These are phyloP conservation scores for Phialophora tarda DNA, from an alignment of 2,329 filamentous ascomycete species.

Conservation along the genomic window DNA sequence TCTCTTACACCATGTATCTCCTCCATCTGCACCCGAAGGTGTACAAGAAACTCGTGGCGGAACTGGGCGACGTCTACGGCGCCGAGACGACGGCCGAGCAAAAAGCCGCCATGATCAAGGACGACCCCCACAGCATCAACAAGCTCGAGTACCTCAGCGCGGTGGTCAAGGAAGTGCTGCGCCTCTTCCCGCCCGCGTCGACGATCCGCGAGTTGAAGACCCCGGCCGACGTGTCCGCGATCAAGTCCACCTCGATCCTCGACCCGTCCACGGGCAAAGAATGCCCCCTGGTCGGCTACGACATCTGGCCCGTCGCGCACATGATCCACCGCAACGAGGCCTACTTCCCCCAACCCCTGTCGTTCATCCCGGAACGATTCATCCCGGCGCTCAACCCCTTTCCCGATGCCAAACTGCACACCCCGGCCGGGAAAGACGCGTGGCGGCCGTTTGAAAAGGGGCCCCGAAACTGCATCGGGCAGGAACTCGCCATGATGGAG, in stretches of 20 bases:
- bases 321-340: conserved; percentile 48
- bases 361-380: conserved; percentile 59
- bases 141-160: conserved; percentile 59
- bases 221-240: conserved; percentile 8
- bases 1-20: conserved; percentile 48
- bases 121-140: conserved; percentile 56
- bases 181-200: conserved; percentile 54
- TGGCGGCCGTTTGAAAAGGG: conserved; percentile 64
- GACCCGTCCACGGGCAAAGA: conserved; percentile 32
- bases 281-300: conserved; percentile 32
- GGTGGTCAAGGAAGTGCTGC: conserved; percentile 60
- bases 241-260: conserved; percentile 21
- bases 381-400: conserved; percentile 38
- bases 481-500: conserved; percentile 62
- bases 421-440: conserved; percentile 50
- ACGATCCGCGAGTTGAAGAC: conserved; percentile 32
- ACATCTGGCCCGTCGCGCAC: conserved; percentile 36
- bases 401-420: conserved; percentile 44
- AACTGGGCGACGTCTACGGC: conserved; percentile 61
- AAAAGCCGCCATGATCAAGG: conserved; percentile 45
- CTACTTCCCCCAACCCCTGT: conserved; percentile 53
- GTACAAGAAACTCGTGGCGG: conserved; percentile 49
- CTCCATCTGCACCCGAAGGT: conserved; percentile 46
- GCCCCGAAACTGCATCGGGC: conserved; percentile 62
- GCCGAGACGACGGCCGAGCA: conserved; percentile 45